Conservation (phyloP, 169 alveolate species). For the Plasmodium inui region DNA sequence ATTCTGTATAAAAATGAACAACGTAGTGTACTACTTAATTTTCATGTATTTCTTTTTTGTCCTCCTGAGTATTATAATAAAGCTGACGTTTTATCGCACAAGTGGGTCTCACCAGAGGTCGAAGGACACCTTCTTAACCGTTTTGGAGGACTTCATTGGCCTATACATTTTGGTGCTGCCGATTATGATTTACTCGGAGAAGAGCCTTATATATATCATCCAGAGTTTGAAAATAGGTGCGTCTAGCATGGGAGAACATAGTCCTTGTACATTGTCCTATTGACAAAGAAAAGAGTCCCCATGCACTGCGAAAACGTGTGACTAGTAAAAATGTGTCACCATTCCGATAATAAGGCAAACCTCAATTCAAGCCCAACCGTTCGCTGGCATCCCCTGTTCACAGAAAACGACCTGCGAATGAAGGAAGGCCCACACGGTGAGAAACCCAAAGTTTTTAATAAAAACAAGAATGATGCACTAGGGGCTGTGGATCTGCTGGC, state of each 20-base stretch:
- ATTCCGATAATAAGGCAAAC: background rate
- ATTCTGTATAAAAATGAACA: constrained; percentile 70
- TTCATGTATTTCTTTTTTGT: constrained; percentile 63
- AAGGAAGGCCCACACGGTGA: constrained; percentile 1
- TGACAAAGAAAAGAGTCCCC: background rate
- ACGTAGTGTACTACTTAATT: constrained; percentile 70
- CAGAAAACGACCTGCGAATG: constrained; percentile 65
- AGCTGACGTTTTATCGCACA: constrained; percentile 6
- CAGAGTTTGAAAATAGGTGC: constrained; percentile 75
- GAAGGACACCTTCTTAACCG: constrained; percentile 17
- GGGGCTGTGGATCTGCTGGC: constrained; percentile 71
- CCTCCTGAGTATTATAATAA: constrained; percentile 31
- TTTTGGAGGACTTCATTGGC: constrained; percentile 64
- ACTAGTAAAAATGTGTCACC: background rate
- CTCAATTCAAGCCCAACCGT: background rate
- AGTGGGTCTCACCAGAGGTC: background rate
- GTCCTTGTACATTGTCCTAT: too few relatives aligned
- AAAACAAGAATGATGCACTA: constrained; percentile 65
- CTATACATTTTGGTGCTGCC: constrained; percentile 67
- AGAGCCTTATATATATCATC: constrained; percentile 68
- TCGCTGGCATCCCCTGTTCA: background rate
- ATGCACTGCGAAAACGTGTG: background rate
- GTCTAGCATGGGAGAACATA: background rate
- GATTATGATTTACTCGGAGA: constrained; percentile 73
- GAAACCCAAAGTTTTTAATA: constrained; percentile 71